A percentile compares a stretch with the other conserved stretches of the same genome.
These are phyloP conservation scores for Talaromyces sp. DNA, from an alignment of 2,329 filamentous ascomycete genomes.

Conservation along the genomic window DNA sequence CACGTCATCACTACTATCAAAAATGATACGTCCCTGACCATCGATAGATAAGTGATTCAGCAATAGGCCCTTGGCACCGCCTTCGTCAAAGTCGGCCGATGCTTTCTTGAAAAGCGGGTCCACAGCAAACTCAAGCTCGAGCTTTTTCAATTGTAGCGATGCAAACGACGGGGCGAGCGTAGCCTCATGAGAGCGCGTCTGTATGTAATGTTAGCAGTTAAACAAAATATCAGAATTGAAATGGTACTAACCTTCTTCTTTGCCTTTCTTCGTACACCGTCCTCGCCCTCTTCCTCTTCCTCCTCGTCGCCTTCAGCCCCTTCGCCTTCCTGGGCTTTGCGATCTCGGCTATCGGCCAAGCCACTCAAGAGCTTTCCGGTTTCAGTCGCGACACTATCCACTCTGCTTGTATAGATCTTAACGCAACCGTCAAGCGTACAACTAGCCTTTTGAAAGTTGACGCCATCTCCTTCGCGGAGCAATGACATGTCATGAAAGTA, in stretches of 20 bases:
- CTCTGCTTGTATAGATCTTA: constrained; percentile 97
- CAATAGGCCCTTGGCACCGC: constrained; percentile 89
- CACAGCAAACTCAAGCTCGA: constrained; percentile 93
- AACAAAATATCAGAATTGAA: not conserved
- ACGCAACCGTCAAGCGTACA: constrained; percentile 97
- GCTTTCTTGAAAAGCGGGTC: constrained; percentile 99
- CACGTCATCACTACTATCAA: constrained; percentile 92
- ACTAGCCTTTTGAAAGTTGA: constrained; percentile 98
- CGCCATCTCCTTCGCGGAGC: constrained; percentile 89
- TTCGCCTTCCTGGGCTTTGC: constrained; percentile 63
- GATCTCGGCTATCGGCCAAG: constrained; percentile 71
- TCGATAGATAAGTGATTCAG: constrained; percentile 98
- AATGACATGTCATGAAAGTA: constrained; percentile 99
- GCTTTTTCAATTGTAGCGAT: constrained; percentile 89
- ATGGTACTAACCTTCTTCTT: constrained; percentile 63
- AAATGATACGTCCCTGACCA: constrained; percentile 85
- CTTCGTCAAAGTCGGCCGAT: constrained; percentile 96
- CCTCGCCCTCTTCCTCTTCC: constrained; percentile 54
- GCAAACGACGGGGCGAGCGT: constrained; percentile 87
- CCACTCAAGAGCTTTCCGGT: constrained; percentile 93
- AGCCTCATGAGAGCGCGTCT: constrained; percentile 80
- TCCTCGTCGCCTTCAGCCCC: constrained; percentile 63
- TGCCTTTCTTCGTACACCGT: constrained; percentile 50
- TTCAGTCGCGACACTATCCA: constrained; percentile 96
- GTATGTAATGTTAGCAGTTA: constrained; percentile 20